Evolutionary conservation across 2,329 filamentous ascomycete species (phyloP).

Genomic region (Fusarium newnesense): DNA sequence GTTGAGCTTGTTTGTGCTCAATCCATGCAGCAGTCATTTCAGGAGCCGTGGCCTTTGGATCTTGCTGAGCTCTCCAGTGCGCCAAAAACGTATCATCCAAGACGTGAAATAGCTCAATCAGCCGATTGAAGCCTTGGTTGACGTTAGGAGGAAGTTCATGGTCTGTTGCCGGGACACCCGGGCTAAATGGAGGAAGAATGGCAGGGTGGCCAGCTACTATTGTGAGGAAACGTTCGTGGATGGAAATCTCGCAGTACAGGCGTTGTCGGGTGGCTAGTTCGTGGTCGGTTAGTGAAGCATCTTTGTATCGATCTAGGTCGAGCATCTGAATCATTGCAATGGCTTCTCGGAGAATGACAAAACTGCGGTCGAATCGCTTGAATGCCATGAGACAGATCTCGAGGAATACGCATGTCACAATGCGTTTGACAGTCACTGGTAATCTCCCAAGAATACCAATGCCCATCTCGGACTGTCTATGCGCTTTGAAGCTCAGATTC

Average conservation of each 20-base stretch:
- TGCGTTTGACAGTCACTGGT: slow-evolving; percentile 54
- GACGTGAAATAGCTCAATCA: slow-evolving; percentile 51
- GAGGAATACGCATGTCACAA: slow-evolving; percentile 62
- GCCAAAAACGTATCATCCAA: slow-evolving; percentile 52
- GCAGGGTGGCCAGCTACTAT: slow-evolving; percentile 59
- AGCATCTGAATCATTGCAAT: slow-evolving; percentile 49
- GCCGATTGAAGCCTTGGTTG: slow-evolving; percentile 50
- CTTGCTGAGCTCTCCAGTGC: slow-evolving; percentile 50
- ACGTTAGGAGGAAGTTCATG: slow-evolving; percentile 47
- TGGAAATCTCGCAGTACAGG: slow-evolving; percentile 65
- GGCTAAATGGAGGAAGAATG: slow-evolving; percentile 45
- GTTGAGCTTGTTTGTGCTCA: slow-evolving; percentile 53
- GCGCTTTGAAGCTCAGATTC: slow-evolving; percentile 41
- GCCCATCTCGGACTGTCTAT: slow-evolving; percentile 42
- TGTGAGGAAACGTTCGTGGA: slow-evolving; percentile 66
- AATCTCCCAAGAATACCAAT: slow-evolving; percentile 49
- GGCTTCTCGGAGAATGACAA: slow-evolving; percentile 61
- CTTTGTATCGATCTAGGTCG: slow-evolving; percentile 19
- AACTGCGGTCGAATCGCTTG: slow-evolving; percentile 58
- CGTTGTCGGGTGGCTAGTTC: slow-evolving; percentile 50
- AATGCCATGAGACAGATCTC: slow-evolving; percentile 64
- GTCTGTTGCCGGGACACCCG: slow-evolving; percentile 45
- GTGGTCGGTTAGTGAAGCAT: slow-evolving; percentile 21
- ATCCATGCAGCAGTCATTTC: slow-evolving; percentile 52
- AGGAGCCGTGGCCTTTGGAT: slow-evolving; percentile 10